Base-by-base conservation (phyloP, 2,329 filamentous ascomycete species). In the Coniochaeta sp. region DNA sequence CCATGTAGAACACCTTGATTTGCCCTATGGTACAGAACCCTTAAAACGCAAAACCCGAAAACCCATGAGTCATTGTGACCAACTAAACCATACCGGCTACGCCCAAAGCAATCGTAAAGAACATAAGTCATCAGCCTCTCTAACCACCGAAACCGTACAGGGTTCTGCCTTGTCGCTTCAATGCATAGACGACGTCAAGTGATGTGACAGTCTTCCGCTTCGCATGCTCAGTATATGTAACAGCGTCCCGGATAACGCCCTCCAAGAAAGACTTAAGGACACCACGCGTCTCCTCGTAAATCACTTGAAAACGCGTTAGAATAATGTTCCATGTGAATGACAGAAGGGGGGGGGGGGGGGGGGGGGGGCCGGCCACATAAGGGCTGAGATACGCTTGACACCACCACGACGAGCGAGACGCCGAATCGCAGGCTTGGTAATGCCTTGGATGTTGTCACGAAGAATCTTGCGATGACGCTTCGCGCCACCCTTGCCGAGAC, bases 331-430 rank as follows among this genome's bases (percentile, higher is more conserved):
- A 22, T 4, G n/a, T 30, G 52, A 52, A 47, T 52, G 19, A 17
- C n/a, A n/a, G n/a, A n/a, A n/a, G n/a, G n/a, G n/a, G n/a, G n/a
- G n/a, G n/a, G n/a, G n/a, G n/a, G n/a, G n/a, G n/a, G n/a, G n/a
- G n/a, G n/a, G n/a, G n/a, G n/a, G n/a, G n/a, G n/a, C n/a, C n/a
- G n/a, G n/a, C n/a, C n/a, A n/a, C n/a, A n/a, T n/a, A n/a, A n/a
- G n/a, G n/a, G 93, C 93, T 73, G 92, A 96, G 74, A 97, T 97
- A 96, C 93, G 93, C 91, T 97, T 97, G 86, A 97, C 93, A 93
- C 93, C 93, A 80, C 93, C 93, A 95, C 93, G 92, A 82, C 93
- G 93, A 68, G 93, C 93, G 77, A 97, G 92, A 96, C 93, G 93
- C 74, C 93, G 89, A 81, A 97, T 97, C 73, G 93, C 93, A 72